Evolutionary conservation across 495 filamentous ascomycete species (phyloP).

Genomic region (Achaetomiella virescens): DNA sequence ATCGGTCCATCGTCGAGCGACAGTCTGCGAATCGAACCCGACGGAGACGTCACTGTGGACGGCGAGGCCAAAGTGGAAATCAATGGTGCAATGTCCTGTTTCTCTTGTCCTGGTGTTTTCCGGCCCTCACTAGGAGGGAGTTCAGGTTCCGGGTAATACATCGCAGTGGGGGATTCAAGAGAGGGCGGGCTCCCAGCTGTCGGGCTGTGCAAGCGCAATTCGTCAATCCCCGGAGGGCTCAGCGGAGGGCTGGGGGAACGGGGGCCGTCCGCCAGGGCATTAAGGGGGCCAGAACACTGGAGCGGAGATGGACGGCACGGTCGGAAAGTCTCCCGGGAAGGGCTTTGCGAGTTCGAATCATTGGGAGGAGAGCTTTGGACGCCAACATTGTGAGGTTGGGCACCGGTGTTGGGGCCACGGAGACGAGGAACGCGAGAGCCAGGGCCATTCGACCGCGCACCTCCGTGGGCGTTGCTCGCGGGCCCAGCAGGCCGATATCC

Average conservation of each 20-base stretch:
- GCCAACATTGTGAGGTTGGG: neutral
- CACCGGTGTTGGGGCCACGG: neutral
- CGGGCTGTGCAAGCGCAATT: neutral
- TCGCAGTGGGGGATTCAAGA: neutral
- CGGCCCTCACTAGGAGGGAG: neutral
- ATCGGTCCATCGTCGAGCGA: conserved; percentile 21
- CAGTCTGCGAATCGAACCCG: conserved; percentile 7
- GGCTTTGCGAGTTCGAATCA: neutral
- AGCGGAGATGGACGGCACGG: conserved; percentile 9
- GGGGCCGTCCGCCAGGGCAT: neutral
- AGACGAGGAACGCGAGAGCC: neutral
- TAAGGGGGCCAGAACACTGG: conserved; percentile 2
- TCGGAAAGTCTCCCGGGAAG: neutral
- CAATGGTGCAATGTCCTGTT: neutral
- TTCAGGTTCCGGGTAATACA: conserved; percentile 5
- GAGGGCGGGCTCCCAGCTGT: neutral
- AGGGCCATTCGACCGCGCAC: neutral
- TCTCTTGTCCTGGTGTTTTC: neutral
- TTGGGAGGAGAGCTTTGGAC: neutral
- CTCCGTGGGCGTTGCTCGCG: neutral
- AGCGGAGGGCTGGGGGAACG: conserved; percentile 7
- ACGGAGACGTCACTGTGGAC: conserved; percentile 9
- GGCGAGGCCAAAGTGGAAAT: conserved; percentile 9
- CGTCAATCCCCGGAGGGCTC: neutral
- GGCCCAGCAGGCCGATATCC: neutral